phyloP scores from a whole-genome alignment of 805 yeast genomes.

The Cyberlindnera subsufficiens region DNA sequence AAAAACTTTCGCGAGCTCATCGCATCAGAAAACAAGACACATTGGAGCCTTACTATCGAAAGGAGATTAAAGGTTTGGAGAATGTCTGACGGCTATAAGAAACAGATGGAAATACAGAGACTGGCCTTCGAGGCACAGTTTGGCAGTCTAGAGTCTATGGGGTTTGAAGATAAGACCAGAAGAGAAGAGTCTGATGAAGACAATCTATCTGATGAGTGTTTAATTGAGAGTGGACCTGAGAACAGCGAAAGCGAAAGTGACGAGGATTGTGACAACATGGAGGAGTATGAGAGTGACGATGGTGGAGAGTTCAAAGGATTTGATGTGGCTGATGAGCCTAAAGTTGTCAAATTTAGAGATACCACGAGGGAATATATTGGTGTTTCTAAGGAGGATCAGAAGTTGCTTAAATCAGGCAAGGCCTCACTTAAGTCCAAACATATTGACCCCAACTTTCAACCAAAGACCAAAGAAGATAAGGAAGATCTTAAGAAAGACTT shows the following conservation, averaged over 20 bases:
- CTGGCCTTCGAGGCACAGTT: constrained; percentile 59
- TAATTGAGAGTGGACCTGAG: constrained; percentile 1
- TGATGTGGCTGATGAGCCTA: constrained; percentile 12
- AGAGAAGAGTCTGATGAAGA: constrained; percentile 7
- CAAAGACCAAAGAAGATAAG: constrained; percentile 29
- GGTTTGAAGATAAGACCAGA: constrained; percentile 42
- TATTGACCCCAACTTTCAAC: background rate
- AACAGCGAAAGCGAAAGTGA: constrained; percentile 23
- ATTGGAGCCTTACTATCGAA: no score
- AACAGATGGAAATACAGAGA: constrained; percentile 44
- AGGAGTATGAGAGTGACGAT: constrained; percentile 16
- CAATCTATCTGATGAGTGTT: constrained; percentile 2
- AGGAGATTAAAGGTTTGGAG: no score
- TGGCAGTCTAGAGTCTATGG: constrained; percentile 51
- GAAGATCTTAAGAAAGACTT: constrained; percentile 63
- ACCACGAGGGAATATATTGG: constrained; percentile 23
- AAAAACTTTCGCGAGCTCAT: no score
- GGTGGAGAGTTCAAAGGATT: constrained; percentile 14
- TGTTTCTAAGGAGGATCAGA: constrained; percentile 43
- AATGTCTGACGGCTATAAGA: background rate
- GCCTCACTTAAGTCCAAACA: constrained; percentile 31
- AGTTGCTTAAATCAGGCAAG: constrained; percentile 53
- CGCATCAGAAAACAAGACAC: no score
- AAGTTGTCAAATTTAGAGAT: constrained; percentile 35
- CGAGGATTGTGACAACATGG: constrained; percentile 21